Percentiles rank a stretch among this genome's conserved stretches.
Evolutionary conservation across 192 early-diverging fungal species (phyloP).

Genomic region (Coemansia sp.): DNA sequence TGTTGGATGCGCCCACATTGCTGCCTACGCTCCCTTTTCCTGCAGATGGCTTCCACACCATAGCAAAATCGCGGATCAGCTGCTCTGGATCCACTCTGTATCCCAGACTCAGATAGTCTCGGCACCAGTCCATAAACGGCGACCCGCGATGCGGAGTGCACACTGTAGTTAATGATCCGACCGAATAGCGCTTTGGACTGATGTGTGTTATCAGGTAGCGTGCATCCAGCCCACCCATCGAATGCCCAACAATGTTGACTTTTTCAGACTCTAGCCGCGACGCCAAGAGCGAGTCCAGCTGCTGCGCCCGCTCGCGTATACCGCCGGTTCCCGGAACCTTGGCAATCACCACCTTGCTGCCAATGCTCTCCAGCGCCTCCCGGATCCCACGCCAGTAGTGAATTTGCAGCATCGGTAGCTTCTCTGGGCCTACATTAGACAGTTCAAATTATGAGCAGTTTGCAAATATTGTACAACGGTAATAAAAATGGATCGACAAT

Average conservation of each 20-base stretch:
- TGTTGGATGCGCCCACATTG: not conserved
- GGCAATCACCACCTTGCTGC: constrained; percentile 78
- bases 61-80: constrained; percentile 53
- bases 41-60: constrained; percentile 29
- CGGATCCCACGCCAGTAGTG: constrained; percentile 84
- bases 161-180: constrained; percentile 84
- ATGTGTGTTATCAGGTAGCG: constrained; percentile 89
- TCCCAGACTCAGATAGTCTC: constrained; percentile 82
- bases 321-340: constrained; percentile 74
- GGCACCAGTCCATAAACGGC: constrained; percentile 93
- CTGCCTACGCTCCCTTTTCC: constrained; percentile 1
- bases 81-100: constrained; percentile 53
- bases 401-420: constrained; percentile 77
- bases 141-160: constrained; percentile 93
- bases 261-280: constrained; percentile 35
- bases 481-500: not conserved
- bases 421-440: constrained; percentile 59
- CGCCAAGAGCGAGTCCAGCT: constrained; percentile 70
- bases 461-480: not conserved
- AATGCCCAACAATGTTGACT: constrained; percentile 90
- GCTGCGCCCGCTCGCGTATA: constrained; percentile 72
- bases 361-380: constrained; percentile 73
- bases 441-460: not conserved
- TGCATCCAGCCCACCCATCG: constrained; percentile 94
- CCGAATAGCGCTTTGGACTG: constrained; percentile 63